These are phyloP conservation scores for Chaetomium cochliodes DNA, from an alignment of 495 filamentous ascomycete genomes.

Conservation along the genomic window DNA sequence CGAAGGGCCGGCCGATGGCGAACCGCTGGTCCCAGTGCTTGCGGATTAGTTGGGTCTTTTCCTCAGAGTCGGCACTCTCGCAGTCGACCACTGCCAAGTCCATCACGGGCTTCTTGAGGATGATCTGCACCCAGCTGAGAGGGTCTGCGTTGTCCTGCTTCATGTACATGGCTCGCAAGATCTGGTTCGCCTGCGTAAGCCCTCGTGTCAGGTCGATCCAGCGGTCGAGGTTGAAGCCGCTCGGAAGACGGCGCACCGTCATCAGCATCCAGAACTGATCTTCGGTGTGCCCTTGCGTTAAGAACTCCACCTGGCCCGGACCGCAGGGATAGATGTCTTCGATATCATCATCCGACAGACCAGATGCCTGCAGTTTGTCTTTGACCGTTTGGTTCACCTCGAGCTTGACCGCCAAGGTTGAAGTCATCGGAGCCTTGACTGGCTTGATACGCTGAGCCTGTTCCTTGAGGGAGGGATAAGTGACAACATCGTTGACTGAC, in stretches of 20 bases:
- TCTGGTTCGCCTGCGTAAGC: background rate
- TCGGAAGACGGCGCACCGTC: background rate
- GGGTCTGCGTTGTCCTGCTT: background rate
- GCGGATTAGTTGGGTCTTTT: background rate
- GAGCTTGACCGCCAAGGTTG: background rate
- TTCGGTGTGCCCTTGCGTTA: background rate
- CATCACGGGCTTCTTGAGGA: background rate
- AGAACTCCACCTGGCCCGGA: background rate
- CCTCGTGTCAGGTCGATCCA: background rate
- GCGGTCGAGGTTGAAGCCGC: background rate
- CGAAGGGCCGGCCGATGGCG: background rate
- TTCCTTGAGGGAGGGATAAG: background rate
- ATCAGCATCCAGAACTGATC: conserved; percentile 2
- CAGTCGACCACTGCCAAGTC: background rate
- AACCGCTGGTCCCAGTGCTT: background rate
- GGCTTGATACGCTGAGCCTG: background rate
- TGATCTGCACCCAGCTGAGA: background rate
- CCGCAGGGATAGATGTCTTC: background rate
- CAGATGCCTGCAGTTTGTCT: background rate
- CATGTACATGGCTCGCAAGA: background rate
- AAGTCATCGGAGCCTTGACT: background rate
- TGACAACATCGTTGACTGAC: background rate
- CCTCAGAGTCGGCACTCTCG: background rate
- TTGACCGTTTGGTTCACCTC: background rate
- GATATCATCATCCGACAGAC: background rate